Conservation (phyloP, 108 stramenopile genomes). For the Skeletonema marinoi region DNA sequence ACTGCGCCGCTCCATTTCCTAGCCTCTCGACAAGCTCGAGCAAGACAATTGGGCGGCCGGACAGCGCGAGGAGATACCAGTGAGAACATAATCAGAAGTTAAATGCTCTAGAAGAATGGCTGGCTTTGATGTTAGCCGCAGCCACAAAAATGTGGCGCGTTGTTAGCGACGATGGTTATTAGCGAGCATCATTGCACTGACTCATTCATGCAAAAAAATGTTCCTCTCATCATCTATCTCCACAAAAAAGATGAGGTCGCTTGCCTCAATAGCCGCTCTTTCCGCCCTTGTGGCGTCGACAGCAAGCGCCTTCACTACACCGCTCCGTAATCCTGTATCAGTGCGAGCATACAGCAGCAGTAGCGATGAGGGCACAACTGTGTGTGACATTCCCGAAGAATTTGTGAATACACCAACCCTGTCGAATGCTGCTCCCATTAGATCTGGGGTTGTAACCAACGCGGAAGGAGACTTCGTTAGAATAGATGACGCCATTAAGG, state of each 20-base stretch:
- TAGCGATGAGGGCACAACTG: conserved; percentile 2
- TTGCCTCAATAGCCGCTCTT: conserved; percentile 8
- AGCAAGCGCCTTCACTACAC: conserved; percentile 16
- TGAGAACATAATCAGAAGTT: too few relatives aligned
- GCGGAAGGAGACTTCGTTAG: conserved; percentile 56
- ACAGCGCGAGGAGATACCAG: too few relatives aligned
- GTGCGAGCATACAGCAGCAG: neutral
- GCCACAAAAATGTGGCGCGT: neutral
- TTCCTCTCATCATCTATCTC: neutral
- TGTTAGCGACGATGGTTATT: neutral
- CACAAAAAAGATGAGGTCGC: conserved; percentile 13
- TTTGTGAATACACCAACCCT: conserved; percentile 23
- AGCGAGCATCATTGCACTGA: neutral
- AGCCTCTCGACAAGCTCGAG: too few relatives aligned
- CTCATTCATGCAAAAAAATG: neutral
- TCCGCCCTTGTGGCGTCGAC: neutral
- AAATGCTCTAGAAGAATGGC: too few relatives aligned
- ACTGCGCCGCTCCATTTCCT: too few relatives aligned
- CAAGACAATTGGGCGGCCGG: too few relatives aligned
- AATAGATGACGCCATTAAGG: conserved; percentile 58
- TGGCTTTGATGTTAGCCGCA: too few relatives aligned
- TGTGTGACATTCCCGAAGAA: conserved; percentile 29
- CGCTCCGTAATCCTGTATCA: neutral
- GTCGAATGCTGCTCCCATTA: conserved; percentile 25
- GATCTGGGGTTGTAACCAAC: conserved; percentile 54